Evolutionary conservation across 495 filamentous ascomycete species (phyloP).

Genomic region (Neurospora discreta): DNA sequence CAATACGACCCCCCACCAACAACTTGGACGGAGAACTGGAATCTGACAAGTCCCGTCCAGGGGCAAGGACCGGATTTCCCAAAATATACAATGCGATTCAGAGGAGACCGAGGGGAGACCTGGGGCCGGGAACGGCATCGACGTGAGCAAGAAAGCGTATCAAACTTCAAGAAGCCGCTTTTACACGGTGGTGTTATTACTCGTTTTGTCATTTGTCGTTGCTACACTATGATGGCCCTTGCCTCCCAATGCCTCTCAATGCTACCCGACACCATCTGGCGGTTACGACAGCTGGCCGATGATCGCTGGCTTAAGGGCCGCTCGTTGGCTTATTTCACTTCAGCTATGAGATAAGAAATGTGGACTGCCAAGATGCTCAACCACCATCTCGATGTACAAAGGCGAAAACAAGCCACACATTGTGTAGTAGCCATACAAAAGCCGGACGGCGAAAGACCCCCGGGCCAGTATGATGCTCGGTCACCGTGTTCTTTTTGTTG

Average conservation of each 20-base stretch:
- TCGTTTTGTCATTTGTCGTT: background rate
- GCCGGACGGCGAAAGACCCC: background rate
- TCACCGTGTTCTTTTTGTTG: background rate
- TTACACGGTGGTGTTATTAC: background rate
- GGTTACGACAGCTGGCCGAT: background rate
- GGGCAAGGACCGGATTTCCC: background rate
- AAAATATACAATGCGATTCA: background rate
- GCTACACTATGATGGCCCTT: background rate
- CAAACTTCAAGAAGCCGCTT: background rate
- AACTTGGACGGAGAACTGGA: background rate
- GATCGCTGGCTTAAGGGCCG: background rate
- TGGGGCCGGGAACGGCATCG: background rate
- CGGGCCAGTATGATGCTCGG: background rate
- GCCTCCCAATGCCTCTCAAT: background rate
- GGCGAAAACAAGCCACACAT: background rate
- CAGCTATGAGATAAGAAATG: background rate
- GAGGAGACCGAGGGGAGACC: background rate
- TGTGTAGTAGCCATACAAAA: background rate
- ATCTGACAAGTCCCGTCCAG: background rate
- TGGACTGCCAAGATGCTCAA: background rate
- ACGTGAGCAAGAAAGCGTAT: background rate
- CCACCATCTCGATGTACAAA: background rate
- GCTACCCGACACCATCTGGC: background rate
- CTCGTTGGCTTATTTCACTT: background rate
- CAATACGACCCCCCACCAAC: background rate